Evolutionary conservation across 208 protist genomes (phyloP).

Genomic region (Endotrypanum monterogeii): DNA sequence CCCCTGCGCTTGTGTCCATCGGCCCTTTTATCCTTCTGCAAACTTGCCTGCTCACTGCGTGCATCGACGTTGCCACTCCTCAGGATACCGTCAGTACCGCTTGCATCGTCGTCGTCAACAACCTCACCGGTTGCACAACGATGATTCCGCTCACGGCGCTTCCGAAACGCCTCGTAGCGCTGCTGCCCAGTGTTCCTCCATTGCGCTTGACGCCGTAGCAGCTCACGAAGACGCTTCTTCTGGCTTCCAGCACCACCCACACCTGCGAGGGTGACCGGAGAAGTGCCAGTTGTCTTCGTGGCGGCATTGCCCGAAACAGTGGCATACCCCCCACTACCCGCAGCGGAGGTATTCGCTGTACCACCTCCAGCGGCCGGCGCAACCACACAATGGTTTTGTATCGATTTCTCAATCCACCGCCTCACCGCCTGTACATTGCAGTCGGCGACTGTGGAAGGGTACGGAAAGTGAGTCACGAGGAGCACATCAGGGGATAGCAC

Average conservation of each 20-base stretch:
- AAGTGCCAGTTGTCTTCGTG: neutral
- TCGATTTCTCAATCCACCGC: slow-evolving; percentile 21
- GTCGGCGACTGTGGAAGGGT: slow-evolving; percentile 36
- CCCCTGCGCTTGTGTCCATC: neutral
- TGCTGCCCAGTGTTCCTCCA: slow-evolving; percentile 25
- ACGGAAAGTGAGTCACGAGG: slow-evolving; percentile 74
- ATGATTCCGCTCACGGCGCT: slow-evolving; percentile 28
- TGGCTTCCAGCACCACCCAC: slow-evolving; percentile 8
- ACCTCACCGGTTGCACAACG: neutral
- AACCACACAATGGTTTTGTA: slow-evolving; percentile 8
- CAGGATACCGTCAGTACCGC: neutral
- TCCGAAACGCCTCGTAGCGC: slow-evolving; percentile 35
- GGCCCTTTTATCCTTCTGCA: too few species aligned
- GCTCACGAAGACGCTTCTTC: slow-evolving; percentile 13
- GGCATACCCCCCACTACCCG: neutral
- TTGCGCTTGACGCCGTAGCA: slow-evolving; percentile 29
- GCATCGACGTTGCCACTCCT: neutral
- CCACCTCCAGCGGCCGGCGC: neutral
- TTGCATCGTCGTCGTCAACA: neutral
- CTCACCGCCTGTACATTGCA: slow-evolving; percentile 28
- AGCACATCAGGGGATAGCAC: slow-evolving; percentile 66
- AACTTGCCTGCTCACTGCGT: too few species aligned
- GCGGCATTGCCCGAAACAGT: neutral
- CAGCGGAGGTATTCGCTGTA: neutral
- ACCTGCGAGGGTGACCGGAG: neutral